Evolutionary conservation across 805 yeast species (phyloP).

Genomic region (Candida pseudoglaebosa): DNA sequence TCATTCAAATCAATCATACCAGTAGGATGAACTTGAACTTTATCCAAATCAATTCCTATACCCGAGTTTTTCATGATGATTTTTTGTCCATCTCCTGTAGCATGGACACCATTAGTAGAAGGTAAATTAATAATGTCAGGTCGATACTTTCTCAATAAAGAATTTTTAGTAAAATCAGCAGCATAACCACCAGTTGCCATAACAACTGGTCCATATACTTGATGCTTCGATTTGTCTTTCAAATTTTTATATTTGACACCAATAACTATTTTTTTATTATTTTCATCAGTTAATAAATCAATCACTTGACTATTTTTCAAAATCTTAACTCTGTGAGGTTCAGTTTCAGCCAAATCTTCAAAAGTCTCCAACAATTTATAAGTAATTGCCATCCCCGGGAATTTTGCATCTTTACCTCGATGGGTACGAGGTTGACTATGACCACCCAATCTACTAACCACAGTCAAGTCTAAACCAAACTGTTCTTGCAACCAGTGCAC

Average conservation of each 20-base stretch:
- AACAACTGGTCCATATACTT: conserved; percentile 52
- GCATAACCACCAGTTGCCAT: conserved; percentile 68
- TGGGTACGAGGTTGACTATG: conserved; percentile 80
- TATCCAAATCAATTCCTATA: conserved; percentile 56
- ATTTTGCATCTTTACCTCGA: conserved; percentile 63
- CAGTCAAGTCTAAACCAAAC: conserved; percentile 58
- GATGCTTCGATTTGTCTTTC: conserved; percentile 25
- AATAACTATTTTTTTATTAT: conserved; percentile 15
- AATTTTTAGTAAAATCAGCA: conserved; percentile 54
- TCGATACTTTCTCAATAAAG: conserved; percentile 50
- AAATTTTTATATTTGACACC: conserved; percentile 35
- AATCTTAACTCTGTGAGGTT: conserved; percentile 42
- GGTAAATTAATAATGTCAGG: conserved; percentile 57
- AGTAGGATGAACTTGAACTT: conserved; percentile 67
- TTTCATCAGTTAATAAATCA: conserved; percentile 35
- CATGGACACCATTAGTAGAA: conserved; percentile 58
- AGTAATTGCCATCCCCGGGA: conserved; percentile 66
- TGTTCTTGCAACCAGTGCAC: conserved; percentile 69
- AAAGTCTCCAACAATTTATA: conserved; percentile 48
- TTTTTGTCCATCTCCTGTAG: conserved; percentile 63
- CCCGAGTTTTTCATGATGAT: conserved; percentile 50
- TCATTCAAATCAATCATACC: conserved; percentile 53
- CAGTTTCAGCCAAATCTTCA: conserved; percentile 41
- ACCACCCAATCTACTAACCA: conserved; percentile 78
- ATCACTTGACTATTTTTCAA: conserved; percentile 39